These are phyloP conservation scores for Schoenoplectus tabernaemontani DNA, from an alignment of 202 grass and related monocot species.

Conservation along the genomic window DNA sequence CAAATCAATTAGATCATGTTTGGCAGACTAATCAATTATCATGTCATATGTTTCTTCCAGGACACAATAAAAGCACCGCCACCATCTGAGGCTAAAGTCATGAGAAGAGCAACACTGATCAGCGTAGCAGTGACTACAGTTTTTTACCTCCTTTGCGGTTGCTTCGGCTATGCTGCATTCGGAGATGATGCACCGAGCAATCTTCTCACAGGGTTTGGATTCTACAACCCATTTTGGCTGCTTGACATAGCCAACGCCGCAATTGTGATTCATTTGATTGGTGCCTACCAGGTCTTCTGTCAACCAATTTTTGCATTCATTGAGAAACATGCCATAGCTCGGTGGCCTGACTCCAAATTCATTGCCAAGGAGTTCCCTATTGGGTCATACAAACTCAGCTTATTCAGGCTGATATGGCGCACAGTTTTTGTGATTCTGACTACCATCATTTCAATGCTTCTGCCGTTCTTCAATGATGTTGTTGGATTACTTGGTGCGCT, in stretches of 20 bases:
- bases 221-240: constrained; percentile 85
- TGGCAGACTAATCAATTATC: background rate
- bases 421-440: constrained; percentile 52
- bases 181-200: constrained; percentile 58
- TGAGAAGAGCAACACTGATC: constrained; percentile 50
- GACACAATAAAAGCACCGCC: constrained; percentile 69
- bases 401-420: constrained; percentile 69
- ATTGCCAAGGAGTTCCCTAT: constrained; percentile 29
- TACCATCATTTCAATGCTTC: constrained; percentile 69
- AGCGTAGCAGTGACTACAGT: constrained; percentile 56
- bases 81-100: constrained; percentile 70
- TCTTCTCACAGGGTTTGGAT: constrained; percentile 80
- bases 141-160: constrained; percentile 95
- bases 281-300: constrained; percentile 74
- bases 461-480: constrained; percentile 89
- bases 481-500: constrained; percentile 81
- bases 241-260: constrained; percentile 77
- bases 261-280: constrained; percentile 63
- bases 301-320: constrained; percentile 84
- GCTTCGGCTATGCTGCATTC: constrained; percentile 84
- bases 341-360: constrained; percentile 53
- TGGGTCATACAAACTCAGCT: constrained; percentile 32
- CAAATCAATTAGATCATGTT: background rate
- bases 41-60: constrained; percentile 3
- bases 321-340: constrained; percentile 36